These are phyloP conservation scores for Scheffersomyces stambukii DNA, from an alignment of 1,139 yeast genomes.

Conservation along the genomic window DNA sequence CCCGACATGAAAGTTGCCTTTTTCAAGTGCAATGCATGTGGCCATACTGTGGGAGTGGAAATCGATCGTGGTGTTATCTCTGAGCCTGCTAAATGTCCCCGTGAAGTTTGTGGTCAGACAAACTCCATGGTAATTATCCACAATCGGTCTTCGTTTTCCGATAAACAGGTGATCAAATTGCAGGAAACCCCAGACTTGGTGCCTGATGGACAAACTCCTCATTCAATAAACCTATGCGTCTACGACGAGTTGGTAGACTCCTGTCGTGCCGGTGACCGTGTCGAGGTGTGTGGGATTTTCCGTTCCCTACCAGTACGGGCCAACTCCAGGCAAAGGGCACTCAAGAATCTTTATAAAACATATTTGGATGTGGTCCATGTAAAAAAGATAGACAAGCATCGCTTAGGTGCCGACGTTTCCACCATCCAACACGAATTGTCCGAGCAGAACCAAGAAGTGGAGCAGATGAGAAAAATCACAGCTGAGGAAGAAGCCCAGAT, in stretches of 20 bases:
- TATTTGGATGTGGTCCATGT: conserved; percentile 93
- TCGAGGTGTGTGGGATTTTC: conserved; percentile 93
- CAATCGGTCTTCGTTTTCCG: conserved; percentile 89
- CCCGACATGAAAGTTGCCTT: conserved; percentile 99
- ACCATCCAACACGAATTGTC: conserved; percentile 46
- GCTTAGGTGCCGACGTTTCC: conserved; percentile 77
- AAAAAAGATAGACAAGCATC: conserved; percentile 75
- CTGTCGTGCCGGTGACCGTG: conserved; percentile 94
- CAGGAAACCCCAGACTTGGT: conserved; percentile 97
- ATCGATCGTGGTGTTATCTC: conserved; percentile 92
- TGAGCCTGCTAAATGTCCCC: conserved; percentile 90
- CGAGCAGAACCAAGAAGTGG: conserved; percentile 65
- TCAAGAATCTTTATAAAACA: conserved; percentile 84
- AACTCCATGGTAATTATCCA: conserved; percentile 90
- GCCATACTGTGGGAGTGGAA: conserved; percentile 86
- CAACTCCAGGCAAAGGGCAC: conserved; percentile 78
- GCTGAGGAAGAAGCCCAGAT: conserved; percentile 68
- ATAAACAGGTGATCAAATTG: conserved; percentile 86
- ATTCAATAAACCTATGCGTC: conserved; percentile 87
- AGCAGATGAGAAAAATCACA: conserved; percentile 67
- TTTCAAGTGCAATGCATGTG: conserved; percentile 93
- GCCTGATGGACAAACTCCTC: conserved; percentile 99
- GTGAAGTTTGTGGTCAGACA: conserved; percentile 78
- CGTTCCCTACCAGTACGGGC: conserved; percentile 89
- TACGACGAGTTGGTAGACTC: conserved; percentile 95